phyloP scores from a whole-genome alignment of 805 yeast species.

The Kurtzmaniella cleridarum region DNA sequence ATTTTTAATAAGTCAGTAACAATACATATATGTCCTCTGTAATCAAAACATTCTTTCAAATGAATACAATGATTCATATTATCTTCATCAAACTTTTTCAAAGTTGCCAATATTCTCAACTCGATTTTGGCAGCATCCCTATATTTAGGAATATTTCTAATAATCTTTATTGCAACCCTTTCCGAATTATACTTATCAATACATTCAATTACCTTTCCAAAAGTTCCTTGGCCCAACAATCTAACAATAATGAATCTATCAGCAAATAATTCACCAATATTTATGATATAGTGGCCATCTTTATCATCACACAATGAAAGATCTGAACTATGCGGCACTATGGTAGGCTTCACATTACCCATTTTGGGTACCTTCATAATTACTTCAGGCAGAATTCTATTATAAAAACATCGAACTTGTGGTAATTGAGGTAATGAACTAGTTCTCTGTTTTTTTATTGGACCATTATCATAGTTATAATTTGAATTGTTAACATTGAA shows the following conservation, averaged over 20 bases:
- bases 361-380: conserved; percentile 32
- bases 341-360: conserved; percentile 34
- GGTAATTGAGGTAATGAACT: conserved; percentile 42
- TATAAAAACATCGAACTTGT: conserved; percentile 38
- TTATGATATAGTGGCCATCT: conserved; percentile 70
- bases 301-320: conserved; percentile 52
- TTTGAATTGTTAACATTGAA: conserved; percentile 32
- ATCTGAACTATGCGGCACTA: conserved; percentile 30
- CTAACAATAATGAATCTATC: conserved; percentile 64
- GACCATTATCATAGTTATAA: conserved; percentile 4
- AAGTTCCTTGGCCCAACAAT: conserved; percentile 86
- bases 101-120: conserved; percentile 70
- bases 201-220: conserved; percentile 87
- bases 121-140: conserved; percentile 95
- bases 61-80: conserved; percentile 77
- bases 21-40: conserved; percentile 87
- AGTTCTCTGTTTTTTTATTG: conserved; percentile 33
- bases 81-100: conserved; percentile 64
- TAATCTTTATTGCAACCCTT: conserved; percentile 85
- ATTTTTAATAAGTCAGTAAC: conserved; percentile 84
- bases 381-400: conserved; percentile 31
- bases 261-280: conserved; percentile 58
- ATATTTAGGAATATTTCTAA: conserved; percentile 87
- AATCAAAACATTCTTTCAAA: conserved; percentile 85
- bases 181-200: conserved; percentile 55